A percentile compares a stretch with the other conserved stretches of the same genome.
These are phyloP conservation scores for Diplodia scrobiculata DNA, from an alignment of 2,329 filamentous ascomycete genomes.

Conservation along the genomic window DNA sequence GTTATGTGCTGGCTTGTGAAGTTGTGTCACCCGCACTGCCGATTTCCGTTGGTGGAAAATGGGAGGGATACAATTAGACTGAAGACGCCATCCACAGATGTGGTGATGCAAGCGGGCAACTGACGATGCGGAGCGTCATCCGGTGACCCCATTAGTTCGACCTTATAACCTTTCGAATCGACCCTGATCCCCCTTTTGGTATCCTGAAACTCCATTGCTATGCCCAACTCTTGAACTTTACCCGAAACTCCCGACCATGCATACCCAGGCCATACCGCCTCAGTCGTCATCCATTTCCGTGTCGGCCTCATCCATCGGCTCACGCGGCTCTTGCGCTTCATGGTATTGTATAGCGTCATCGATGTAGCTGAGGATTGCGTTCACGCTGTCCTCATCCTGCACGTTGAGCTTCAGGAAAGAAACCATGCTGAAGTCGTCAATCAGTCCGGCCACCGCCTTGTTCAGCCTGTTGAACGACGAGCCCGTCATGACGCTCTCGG, in stretches of 20 bases:
- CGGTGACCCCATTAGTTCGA: not conserved
- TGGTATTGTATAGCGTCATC: constrained; percentile 93
- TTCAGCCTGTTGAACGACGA: constrained; percentile 81
- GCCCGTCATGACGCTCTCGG: constrained; percentile 74
- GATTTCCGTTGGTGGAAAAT: not conserved
- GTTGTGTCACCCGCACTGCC: constrained; percentile 1
- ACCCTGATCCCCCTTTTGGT: constrained; percentile 4
- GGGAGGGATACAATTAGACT: not conserved
- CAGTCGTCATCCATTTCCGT: constrained; percentile 54
- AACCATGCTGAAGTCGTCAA: constrained; percentile 98
- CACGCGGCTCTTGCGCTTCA: constrained; percentile 87
- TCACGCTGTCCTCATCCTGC: constrained; percentile 89
- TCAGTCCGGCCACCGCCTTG: constrained; percentile 82
- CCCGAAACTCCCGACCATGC: constrained; percentile 26
- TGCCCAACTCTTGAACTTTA: constrained; percentile 10
- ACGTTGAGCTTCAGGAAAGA: constrained; percentile 89
- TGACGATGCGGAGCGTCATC: not conserved
- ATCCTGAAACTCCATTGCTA: constrained; percentile 21
- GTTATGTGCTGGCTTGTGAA: not conserved
- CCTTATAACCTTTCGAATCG: constrained; percentile 4
- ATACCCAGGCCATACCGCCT: not conserved
- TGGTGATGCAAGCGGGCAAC: constrained; percentile 15
- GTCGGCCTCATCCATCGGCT: constrained; percentile 61
- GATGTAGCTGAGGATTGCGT: constrained; percentile 81
- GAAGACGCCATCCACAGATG: constrained; percentile 11